phyloP scores from a whole-genome alignment of 345 rosid genomes.

The Gossypium herbaceum region DNA sequence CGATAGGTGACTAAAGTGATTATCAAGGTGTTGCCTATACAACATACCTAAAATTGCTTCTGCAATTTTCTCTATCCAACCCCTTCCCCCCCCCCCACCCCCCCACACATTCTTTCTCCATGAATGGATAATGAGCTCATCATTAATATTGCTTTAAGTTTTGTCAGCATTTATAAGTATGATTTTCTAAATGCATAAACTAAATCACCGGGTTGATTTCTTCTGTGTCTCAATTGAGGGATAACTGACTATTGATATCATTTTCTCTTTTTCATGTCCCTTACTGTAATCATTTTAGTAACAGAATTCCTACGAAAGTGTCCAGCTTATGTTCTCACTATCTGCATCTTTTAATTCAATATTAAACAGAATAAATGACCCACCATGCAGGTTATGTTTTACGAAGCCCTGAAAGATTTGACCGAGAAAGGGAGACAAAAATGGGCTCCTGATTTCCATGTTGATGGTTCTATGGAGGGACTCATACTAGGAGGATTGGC shows the following conservation, averaged over 20 bases:
- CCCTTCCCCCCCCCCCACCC: background rate
- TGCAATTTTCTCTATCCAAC: too few relatives aligned
- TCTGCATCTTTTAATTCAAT: background rate
- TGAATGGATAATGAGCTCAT: background rate
- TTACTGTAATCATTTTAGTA: background rate
- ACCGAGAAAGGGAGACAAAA: slow-evolving; percentile 51
- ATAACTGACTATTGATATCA: background rate
- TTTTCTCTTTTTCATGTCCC: background rate
- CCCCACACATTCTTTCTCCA: background rate
- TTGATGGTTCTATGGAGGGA: slow-evolving; percentile 65
- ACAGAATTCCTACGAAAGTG: background rate
- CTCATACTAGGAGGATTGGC: slow-evolving; percentile 87
- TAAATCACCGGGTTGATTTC: background rate
- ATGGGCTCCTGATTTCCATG: slow-evolving; percentile 42
- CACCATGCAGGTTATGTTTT: slow-evolving; percentile 67
- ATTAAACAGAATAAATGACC: background rate
- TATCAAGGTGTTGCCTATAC: background rate
- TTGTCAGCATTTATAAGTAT: background rate
- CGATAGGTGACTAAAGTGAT: background rate
- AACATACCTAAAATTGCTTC: background rate
- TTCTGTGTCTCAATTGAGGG: background rate
- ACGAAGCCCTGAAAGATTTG: slow-evolving; percentile 71
- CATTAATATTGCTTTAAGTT: background rate
- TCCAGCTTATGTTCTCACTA: background rate
- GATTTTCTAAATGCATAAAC: background rate